Percentiles rank a stretch among this genome's conserved stretches.
These are phyloP conservation scores for Drechmeria coniospora DNA, from an alignment of 2,329 filamentous ascomycete species.

Conservation along the genomic window DNA sequence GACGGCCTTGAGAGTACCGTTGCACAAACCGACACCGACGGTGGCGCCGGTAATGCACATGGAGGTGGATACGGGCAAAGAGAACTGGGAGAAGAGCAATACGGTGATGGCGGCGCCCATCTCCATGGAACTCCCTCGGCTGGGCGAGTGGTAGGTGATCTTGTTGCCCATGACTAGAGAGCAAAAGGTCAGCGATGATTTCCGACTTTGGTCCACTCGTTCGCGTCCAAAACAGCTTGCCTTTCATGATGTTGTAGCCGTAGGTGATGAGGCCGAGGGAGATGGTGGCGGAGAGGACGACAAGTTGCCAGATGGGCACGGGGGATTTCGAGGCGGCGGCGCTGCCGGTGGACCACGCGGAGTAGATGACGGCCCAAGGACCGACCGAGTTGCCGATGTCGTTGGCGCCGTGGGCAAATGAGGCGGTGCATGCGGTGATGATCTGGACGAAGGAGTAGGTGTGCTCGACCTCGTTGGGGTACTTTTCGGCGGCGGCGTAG, in stretches of 20 bases:
- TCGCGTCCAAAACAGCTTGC: constrained; percentile 20
- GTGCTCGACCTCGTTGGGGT: constrained; percentile 56
- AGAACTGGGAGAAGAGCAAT: constrained; percentile 60
- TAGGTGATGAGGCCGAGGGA: constrained; percentile 57
- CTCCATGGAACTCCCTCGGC: constrained; percentile 49
- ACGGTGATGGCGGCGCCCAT: constrained; percentile 66
- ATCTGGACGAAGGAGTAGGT: constrained; percentile 52
- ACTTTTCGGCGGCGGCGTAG: constrained; percentile 48
- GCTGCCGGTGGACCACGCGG: constrained; percentile 48
- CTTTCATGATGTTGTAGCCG: constrained; percentile 76
- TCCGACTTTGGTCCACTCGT: background rate
- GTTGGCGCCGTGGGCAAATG: constrained; percentile 64
- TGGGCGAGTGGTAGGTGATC: constrained; percentile 52
- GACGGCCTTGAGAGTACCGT: constrained; percentile 54
- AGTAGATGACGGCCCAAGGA: constrained; percentile 55
- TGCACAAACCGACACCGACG: constrained; percentile 64
- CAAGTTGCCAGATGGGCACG: constrained; percentile 64
- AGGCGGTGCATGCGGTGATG: constrained; percentile 54
- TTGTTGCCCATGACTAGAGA: constrained; percentile 61
- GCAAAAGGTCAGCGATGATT: background rate
- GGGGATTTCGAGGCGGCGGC: constrained; percentile 45
- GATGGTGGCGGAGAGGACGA: constrained; percentile 48
- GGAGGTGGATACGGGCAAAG: constrained; percentile 59
- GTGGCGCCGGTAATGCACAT: constrained; percentile 73
- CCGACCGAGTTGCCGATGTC: constrained; percentile 60